These are phyloP conservation scores for Lactarius evosmus DNA, from an alignment of 768 basidiomycete genomes.

Conservation along the genomic window DNA sequence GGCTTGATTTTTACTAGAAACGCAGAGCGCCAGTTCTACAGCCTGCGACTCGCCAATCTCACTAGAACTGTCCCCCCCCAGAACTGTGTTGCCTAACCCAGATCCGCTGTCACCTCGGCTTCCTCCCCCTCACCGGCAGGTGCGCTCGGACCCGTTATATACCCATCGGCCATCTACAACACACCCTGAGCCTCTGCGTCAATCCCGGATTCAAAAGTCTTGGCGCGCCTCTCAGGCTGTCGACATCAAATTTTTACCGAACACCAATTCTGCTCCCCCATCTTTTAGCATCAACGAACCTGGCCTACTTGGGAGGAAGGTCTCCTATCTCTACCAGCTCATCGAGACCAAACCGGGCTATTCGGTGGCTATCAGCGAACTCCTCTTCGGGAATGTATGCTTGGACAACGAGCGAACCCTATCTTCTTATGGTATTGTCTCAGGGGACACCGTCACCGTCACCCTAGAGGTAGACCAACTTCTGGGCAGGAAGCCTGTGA, in stretches of 20 bases:
- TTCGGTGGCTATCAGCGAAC: background rate
- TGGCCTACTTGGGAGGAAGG: background rate
- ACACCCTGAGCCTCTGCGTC: no score
- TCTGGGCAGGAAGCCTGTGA: conserved; percentile 4
- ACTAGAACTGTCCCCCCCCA: no score
- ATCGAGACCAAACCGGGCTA: background rate
- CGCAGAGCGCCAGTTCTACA: background rate
- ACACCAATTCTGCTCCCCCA: background rate
- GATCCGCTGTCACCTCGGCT: no score
- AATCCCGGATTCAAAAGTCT: no score
- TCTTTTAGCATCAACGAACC: background rate
- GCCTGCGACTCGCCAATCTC: background rate
- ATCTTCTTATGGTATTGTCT: background rate
- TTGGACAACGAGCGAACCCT: background rate
- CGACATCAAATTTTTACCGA: background rate
- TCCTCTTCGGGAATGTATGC: background rate
- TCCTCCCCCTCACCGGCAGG: no score
- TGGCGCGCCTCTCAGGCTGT: background rate
- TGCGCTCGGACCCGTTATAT: no score
- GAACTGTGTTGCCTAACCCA: background rate
- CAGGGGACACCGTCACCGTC: background rate
- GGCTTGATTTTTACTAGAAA: background rate
- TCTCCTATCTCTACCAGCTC: background rate
- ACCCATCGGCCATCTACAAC: background rate
- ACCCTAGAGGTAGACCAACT: background rate